Percentiles rank a stretch among this genome's conserved stretches.
phyloP scores from a whole-genome alignment of 768 basidiomycete genomes.

The Cantharellus cinnabarinus region DNA sequence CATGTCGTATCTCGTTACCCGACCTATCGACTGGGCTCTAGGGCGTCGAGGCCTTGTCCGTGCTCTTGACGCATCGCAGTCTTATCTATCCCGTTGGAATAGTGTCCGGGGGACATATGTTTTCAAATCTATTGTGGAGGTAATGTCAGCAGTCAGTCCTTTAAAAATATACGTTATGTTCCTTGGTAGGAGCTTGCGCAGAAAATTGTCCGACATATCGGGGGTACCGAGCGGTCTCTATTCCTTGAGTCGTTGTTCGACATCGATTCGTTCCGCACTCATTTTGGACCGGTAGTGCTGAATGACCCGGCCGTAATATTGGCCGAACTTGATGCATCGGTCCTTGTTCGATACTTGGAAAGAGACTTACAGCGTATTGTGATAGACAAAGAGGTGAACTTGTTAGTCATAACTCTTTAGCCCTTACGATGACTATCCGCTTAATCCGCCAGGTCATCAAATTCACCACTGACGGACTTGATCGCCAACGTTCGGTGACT shows the following conservation, averaged over 20 bases:
- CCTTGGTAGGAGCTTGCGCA: conserved; percentile 27
- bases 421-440: neutral
- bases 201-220: too few relatives aligned
- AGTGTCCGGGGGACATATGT: neutral
- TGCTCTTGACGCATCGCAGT: conserved; percentile 52
- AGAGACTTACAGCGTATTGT: conserved; percentile 50
- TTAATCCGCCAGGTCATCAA: conserved; percentile 46
- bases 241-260: conserved; percentile 43
- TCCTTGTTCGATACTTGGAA: conserved; percentile 58
- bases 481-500: conserved; percentile 29
- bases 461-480: conserved; percentile 29
- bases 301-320: conserved; percentile 18
- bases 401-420: neutral
- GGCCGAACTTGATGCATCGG: conserved; percentile 40
- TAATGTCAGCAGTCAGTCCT: too few relatives aligned
- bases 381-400: conserved; percentile 42
- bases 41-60: conserved; percentile 56
- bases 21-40: conserved; percentile 74
- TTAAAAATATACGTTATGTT: conserved; percentile 57
- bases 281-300: conserved; percentile 30
- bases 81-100: conserved; percentile 39
- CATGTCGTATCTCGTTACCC: conserved; percentile 49
- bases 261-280: conserved; percentile 34
- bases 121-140: too few relatives aligned
- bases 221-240: conserved; percentile 16